These are phyloP conservation scores for Botrytis cinerea DNA, from an alignment of 2,329 filamentous ascomycete genomes.

Conservation along the genomic window DNA sequence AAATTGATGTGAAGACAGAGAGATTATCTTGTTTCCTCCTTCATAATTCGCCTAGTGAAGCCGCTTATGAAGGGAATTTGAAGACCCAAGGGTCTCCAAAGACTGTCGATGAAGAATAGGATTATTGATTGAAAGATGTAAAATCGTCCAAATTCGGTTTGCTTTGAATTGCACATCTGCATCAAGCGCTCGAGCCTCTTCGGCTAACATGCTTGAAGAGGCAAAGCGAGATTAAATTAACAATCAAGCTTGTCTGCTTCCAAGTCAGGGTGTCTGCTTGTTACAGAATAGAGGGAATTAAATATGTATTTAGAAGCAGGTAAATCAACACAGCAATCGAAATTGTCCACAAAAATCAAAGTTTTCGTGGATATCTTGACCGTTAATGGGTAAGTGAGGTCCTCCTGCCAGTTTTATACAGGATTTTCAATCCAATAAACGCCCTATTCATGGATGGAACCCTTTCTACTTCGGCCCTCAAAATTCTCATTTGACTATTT, in stretches of 20 bases:
- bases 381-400: background rate
- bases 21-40: background rate
- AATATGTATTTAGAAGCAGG: background rate
- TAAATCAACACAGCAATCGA: background rate
- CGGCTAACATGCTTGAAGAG: background rate
- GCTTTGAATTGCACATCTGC: background rate
- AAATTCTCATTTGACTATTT: too few species aligned
- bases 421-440: background rate
- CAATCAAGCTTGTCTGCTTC: background rate
- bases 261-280: background rate
- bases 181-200: background rate
- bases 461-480: background rate
- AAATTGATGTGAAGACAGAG: background rate
- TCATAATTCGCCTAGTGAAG: background rate
- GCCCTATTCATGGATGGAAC: too few species aligned
- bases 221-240: background rate
- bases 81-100: background rate
- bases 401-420: background rate
- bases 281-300: background rate
- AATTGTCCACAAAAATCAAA: background rate
- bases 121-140: background rate
- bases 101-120: background rate
- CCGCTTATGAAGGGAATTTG: accelerated
- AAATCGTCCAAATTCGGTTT: background rate
- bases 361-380: background rate